These are phyloP conservation scores for Cladosporium austrohemisphaericum DNA, from an alignment of 2,329 filamentous ascomycete genomes.

Conservation along the genomic window DNA sequence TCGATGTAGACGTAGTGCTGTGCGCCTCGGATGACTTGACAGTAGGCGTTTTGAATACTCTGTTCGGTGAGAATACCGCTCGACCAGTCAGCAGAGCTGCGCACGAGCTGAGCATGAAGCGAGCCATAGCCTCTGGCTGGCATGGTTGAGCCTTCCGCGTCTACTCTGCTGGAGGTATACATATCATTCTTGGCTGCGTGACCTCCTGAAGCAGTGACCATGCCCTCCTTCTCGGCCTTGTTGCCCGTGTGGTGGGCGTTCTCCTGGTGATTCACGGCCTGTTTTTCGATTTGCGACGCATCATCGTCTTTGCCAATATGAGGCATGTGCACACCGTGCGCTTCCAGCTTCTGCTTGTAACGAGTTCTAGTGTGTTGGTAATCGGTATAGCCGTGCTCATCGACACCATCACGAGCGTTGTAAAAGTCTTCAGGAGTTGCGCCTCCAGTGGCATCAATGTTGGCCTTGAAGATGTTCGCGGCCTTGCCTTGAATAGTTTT, in stretches of 20 bases:
- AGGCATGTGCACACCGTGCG: constrained; percentile 21
- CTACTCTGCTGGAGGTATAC: constrained; percentile 25
- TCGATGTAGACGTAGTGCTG: constrained; percentile 96
- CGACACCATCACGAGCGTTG: constrained; percentile 26
- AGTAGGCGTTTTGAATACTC: constrained; percentile 83
- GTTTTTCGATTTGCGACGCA: constrained; percentile 11
- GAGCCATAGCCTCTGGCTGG: constrained; percentile 50
- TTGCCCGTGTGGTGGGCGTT: constrained; percentile 33
- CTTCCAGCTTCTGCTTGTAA: constrained; percentile 24
- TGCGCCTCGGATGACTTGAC: constrained; percentile 78
- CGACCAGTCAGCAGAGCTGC: constrained; percentile 90
- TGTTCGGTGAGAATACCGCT: constrained; percentile 82
- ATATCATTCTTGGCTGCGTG: constrained; percentile 29
- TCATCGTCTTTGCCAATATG: constrained; percentile 18
- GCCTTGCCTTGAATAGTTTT: constrained; percentile 64
- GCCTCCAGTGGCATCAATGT: constrained; percentile 9
- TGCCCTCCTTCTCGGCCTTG: constrained; percentile 31
- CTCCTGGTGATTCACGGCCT: constrained; percentile 25
- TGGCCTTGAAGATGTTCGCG: constrained; percentile 33
- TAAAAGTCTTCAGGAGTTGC: constrained; percentile 22
- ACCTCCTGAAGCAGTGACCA: constrained; percentile 31
- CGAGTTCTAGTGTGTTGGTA: constrained; percentile 30
- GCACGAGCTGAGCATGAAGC: constrained; percentile 77
- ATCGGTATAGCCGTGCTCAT: constrained; percentile 32
- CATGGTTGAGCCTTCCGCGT: constrained; percentile 12